A percentile compares a stretch with the other conserved stretches of the same genome.
Evolutionary conservation across 1,284 basidiomycete genomes (phyloP).

Genomic region (Xerocomus amazonicus): DNA sequence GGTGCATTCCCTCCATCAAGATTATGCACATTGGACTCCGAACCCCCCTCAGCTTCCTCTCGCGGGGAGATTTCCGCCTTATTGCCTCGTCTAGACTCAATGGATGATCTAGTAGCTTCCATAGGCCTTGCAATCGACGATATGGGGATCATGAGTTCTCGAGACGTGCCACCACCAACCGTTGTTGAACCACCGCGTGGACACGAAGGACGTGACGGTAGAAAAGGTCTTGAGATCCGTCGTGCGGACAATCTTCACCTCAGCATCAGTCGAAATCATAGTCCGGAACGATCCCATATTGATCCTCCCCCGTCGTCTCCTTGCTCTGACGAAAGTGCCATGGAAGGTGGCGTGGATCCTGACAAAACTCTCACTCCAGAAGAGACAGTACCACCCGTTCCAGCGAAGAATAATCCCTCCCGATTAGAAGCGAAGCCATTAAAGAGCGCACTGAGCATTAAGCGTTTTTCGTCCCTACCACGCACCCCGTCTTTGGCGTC

Average conservation of each 20-base stretch:
- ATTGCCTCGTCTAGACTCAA: conserved; percentile 28
- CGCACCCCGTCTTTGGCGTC: conserved; percentile 49
- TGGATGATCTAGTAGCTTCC: conserved; percentile 35
- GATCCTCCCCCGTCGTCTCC: conserved; percentile 16
- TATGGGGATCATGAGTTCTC: conserved; percentile 34
- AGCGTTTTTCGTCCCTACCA: conserved; percentile 59
- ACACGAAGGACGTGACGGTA: conserved; percentile 21
- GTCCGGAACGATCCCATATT: conserved; percentile 13
- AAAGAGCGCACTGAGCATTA: conserved; percentile 38
- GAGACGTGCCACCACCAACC: conserved; percentile 38
- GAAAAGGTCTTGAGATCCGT: conserved; percentile 33
- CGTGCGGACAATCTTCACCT: conserved; percentile 22
- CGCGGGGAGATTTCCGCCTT: conserved; percentile 13
- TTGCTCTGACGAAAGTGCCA: conserved; percentile 21
- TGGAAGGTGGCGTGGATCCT: conserved; percentile 17
- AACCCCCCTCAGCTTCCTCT: conserved; percentile 18
- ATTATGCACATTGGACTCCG: conserved; percentile 34
- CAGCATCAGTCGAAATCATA: conserved; percentile 5
- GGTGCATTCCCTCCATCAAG: conserved; percentile 62
- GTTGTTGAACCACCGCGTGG: conserved; percentile 38
- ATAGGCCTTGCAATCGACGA: conserved; percentile 36
- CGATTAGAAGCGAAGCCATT: conserved; percentile 23
- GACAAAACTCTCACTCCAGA: conserved; percentile 19
- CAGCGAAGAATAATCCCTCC: conserved; percentile 28
- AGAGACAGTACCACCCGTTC: conserved; percentile 32